Base-by-base conservation (phyloP, 768 basidiomycete genomes). In the Lactarius sp. region DNA sequence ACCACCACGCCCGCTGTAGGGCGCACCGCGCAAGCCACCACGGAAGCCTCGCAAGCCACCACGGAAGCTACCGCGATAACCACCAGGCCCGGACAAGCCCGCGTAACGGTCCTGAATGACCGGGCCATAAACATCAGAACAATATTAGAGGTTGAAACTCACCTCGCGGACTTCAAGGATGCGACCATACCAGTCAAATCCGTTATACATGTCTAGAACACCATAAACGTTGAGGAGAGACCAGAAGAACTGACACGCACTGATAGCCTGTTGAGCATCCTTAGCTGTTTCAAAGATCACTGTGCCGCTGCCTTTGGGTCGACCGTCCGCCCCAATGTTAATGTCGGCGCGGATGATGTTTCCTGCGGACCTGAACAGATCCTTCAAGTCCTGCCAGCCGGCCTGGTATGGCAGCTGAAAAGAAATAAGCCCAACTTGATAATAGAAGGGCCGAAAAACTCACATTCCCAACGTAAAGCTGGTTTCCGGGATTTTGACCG, bases 361-460 rank as follows among this genome's bases (percentile, higher is more conserved):
- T 7, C 96, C 96, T 51, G 96, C 92, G 34, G 92, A 85, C 60
- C 96, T 87, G 87, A 98, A 98, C 34, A 98, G 79, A 74, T 98
- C 96, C 72, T 98, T 98, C 60, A 98, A 78, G 73, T 98, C 96
- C 73, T 99, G 96, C 96, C 96, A 99, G 36, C 93, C 93, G n/a
- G 94, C 94, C 77, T 95, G 93, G 72, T 92, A 93, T 2, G 94
- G 95, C 34, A 98, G 77, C 95, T 98, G 67, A 6, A 59, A 27
- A 63, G 14, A 6, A 47, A 53, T 37, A 36, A 16, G 41, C 52
- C 49, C n/a, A 13, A 16, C 9, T 8, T 1, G 3, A 54, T 20
- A 37, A 56, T 20, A n/a, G 20, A 60, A n/a, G 1, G 22, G 56
- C 44, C 13, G 31, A 37, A 41, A 50, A 4, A 68, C 86, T 71